Conservation (phyloP, 495 filamentous ascomycete species). For the Astrothelium subdiscretum region DNA sequence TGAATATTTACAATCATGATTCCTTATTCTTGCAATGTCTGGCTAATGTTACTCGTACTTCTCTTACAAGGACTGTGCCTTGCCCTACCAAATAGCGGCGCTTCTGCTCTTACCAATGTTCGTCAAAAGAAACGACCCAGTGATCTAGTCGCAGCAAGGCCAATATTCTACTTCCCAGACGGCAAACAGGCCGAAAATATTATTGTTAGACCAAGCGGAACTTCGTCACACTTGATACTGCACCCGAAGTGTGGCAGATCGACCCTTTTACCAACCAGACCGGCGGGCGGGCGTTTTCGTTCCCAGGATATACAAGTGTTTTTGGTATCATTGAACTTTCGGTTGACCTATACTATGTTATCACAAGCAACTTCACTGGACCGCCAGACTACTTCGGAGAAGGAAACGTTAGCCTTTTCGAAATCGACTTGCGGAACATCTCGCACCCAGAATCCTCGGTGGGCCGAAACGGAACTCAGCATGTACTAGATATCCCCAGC, state of each 20-base stretch:
- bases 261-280: neutral
- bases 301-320: neutral
- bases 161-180: neutral
- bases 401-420: neutral
- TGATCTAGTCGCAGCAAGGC: too few relatives aligned
- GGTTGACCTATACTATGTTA: neutral
- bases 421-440: neutral
- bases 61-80: too few relatives aligned
- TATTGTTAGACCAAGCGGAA: neutral
- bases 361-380: neutral
- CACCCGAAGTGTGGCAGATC: neutral
- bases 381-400: neutral
- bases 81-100: too few relatives aligned
- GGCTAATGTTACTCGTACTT: too few relatives aligned
- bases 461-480: neutral
- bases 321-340: neutral
- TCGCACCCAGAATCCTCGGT: neutral
- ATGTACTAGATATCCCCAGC: neutral
- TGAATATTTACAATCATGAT: too few relatives aligned
- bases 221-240: neutral
- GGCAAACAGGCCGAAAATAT: neutral
- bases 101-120: too few relatives aligned
- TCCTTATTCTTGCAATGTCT: too few relatives aligned
- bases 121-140: too few relatives aligned
- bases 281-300: neutral